Conservation (phyloP, 2,329 filamentous ascomycete species). For the Botrytis paeoniae region DNA sequence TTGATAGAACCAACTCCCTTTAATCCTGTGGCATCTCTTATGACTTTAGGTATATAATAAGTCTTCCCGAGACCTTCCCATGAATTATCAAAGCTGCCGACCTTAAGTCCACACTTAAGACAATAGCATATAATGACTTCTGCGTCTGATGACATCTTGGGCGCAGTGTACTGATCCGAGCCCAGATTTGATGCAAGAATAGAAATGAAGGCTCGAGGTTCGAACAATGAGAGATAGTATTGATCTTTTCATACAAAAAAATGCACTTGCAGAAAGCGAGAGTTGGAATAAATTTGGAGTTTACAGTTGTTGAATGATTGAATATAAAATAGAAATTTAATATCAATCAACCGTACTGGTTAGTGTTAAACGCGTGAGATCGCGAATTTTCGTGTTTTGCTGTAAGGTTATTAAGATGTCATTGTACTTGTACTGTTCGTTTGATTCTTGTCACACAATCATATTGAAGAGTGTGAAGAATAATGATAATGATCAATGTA, state of each 20-base stretch:
- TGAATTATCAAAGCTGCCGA: constrained; percentile 34
- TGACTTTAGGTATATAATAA: constrained; percentile 34
- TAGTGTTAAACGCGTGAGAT: constrained; percentile 1
- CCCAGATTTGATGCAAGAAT: not conserved
- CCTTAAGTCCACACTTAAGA: constrained; percentile 30
- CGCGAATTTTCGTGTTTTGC: constrained; percentile 13
- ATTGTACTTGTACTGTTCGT: not conserved
- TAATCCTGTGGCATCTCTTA: constrained; percentile 27
- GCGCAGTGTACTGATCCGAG: not conserved
- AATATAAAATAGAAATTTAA: not conserved
- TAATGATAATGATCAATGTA: not conserved
- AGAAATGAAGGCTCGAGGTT: not conserved
- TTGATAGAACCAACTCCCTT: constrained; percentile 29
- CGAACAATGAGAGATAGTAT: not conserved
- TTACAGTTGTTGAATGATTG: not conserved
- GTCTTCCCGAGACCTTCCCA: constrained; percentile 37
- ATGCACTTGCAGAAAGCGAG: not conserved
- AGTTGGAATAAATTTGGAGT: not conserved
- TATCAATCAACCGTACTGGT: not conserved
- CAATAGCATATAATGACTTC: constrained; percentile 26
- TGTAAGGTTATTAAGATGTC: not conserved
- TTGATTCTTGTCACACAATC: not conserved
- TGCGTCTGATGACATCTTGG: constrained; percentile 7
- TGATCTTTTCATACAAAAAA: not conserved
- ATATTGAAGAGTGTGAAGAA: not conserved